Base-by-base conservation (phyloP, 225 moss, liverwort and hornwort species). In the Bryoerythrophyllum caledonicum region DNA sequence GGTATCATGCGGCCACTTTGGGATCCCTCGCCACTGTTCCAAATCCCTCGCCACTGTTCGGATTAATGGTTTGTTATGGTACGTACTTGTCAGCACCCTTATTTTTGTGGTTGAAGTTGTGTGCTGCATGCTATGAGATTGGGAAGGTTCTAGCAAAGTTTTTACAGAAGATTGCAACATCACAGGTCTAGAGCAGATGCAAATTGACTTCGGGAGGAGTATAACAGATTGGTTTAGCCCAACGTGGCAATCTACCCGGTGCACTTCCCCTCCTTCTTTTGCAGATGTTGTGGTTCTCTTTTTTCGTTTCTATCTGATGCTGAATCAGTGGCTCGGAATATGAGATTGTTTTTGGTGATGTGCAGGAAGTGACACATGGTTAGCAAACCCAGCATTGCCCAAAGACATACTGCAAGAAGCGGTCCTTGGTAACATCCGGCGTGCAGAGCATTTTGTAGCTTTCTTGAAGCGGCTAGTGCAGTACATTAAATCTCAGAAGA, bases 371-470 rank as follows among this genome's bases (percentile, higher is more conserved):
- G 97, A 99, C 84, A 86, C 86, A 28, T 99, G 97, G 97, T 89
- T 99, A 63, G 93, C 97, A 60, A 99, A 95, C 60, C 97, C 97
- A 79, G 94, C 86, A 62, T 63, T 99, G 54, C 97, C 97, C 15
- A 90, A 90, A 69, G 97, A 99, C 79, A 94, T 99, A 46, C 81
- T 99, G 23, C 90, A 86, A 74, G 97, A 99, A 85, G 93, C 97
- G 60, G 93, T 99, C 23, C 97, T 94, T 60, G 97, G 97, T 64
- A 99, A 99, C 70, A 99, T 99, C 80, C 84, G 97, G 46, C 97
- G 97, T 41, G 97, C 97, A 55, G 95, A 99, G 85, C 97, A 99
- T 81, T 99, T 99, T 78, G 90, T 99, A 40, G 85, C 97, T 32
- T 92, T 99, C 79, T 75, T 99, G 81, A 99, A 91, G 78, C 86